Evolutionary conservation across 345 rosid species (phyloP).

Genomic region (Microthlaspi erraticum): DNA sequence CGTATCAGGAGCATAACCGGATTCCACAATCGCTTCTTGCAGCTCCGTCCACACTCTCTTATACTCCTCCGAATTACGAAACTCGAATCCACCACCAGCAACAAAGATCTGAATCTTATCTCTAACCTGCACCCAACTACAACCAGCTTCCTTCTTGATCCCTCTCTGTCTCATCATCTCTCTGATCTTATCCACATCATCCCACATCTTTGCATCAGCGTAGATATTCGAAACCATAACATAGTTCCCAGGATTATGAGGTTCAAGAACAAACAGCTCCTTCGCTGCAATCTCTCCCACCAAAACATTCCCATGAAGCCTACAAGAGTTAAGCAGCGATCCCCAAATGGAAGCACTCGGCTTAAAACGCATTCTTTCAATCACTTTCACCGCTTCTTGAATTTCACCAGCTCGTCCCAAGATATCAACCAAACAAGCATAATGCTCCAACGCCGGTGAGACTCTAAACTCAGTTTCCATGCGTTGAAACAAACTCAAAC

Average conservation of each 20-base stretch:
- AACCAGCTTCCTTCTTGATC: slow-evolving; percentile 62
- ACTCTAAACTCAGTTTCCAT: slow-evolving; percentile 50
- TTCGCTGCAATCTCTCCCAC: slow-evolving; percentile 51
- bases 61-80: slow-evolving; percentile 51
- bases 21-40: slow-evolving; percentile 46
- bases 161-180: slow-evolving; percentile 51
- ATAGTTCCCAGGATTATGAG: slow-evolving; percentile 61
- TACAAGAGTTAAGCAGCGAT: slow-evolving; percentile 59
- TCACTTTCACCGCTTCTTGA: slow-evolving; percentile 51
- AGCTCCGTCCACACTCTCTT: slow-evolving; percentile 46
- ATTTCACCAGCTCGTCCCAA: slow-evolving; percentile 64
- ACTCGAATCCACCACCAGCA: slow-evolving; percentile 55
- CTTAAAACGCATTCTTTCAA: slow-evolving; percentile 59
- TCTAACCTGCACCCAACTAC: slow-evolving; percentile 66
- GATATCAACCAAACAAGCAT: slow-evolving; percentile 64
- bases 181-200: slow-evolving; percentile 52
- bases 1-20: slow-evolving; percentile 52
- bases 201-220: slow-evolving; percentile 71
- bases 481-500: slow-evolving; percentile 49
- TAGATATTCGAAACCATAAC: slow-evolving; percentile 66
- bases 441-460: slow-evolving; percentile 56
- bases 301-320: slow-evolving; percentile 46
- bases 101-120: slow-evolving; percentile 53
- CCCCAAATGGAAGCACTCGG: slow-evolving; percentile 64
- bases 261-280: slow-evolving; percentile 60